Evolutionary conservation across 768 basidiomycete genomes (phyloP).

Genomic region (Rubroboletus satanas): DNA sequence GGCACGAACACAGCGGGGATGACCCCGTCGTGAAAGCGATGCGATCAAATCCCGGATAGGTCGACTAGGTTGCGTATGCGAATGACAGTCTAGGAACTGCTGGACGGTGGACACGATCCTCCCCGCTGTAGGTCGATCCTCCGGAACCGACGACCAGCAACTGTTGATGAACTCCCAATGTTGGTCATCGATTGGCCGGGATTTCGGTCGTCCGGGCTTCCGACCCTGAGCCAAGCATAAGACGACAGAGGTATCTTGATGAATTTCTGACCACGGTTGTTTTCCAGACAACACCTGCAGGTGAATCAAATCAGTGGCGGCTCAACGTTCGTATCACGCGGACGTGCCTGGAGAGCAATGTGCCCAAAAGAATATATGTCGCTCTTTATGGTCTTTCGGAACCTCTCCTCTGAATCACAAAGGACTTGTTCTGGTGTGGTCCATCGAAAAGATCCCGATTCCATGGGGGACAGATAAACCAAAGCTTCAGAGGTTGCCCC

Average conservation of each 20-base stretch:
- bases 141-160: not conserved
- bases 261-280: not conserved
- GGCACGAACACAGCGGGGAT: not conserved
- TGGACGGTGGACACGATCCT: not conserved
- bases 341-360: not conserved
- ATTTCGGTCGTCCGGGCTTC: not conserved
- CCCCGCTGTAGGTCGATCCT: not conserved
- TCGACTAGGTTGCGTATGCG: not conserved
- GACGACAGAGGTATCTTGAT: not conserved
- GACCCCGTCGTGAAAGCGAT: not conserved
- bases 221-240: not conserved
- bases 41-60: not conserved
- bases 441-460: slow-evolving; percentile 38
- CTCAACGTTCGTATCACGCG: not conserved
- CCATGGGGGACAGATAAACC: slow-evolving; percentile 26
- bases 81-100: not conserved
- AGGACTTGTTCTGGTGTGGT: slow-evolving; percentile 34
- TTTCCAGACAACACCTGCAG: not conserved
- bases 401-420: slow-evolving; percentile 10
- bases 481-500: not conserved
- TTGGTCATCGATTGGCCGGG: not conserved
- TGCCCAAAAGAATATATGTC: not conserved
- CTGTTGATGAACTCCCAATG: not conserved
- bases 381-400: not conserved
- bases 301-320: not conserved